These are phyloP conservation scores for Blastobotrys capitulatus DNA, from an alignment of 1,139 yeast species.

Conservation along the genomic window DNA sequence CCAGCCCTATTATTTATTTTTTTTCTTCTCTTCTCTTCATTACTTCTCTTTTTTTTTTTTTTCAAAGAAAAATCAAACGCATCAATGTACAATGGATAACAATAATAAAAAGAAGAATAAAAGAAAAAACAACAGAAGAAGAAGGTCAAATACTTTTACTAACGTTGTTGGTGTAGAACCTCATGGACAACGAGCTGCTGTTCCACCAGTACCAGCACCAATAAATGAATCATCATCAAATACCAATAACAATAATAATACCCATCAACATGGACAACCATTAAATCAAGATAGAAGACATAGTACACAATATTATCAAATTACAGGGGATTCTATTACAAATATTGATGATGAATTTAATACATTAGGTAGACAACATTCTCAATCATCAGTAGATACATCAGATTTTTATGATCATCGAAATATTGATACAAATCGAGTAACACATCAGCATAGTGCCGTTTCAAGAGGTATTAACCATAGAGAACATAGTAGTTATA, in stretches of 20 bases:
- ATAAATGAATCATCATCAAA: neutral
- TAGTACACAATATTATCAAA: constrained; percentile 10
- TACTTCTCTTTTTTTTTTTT: too few species aligned
- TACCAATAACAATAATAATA: neutral
- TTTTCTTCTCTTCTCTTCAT: too few species aligned
- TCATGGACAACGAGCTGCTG: constrained; percentile 15
- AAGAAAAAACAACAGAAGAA: neutral
- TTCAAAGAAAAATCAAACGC: neutral
- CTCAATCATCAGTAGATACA: constrained; percentile 10
- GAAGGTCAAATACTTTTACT: constrained; percentile 10
- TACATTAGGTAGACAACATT: neutral
- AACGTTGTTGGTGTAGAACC: constrained; percentile 17
- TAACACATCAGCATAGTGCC: constrained; percentile 3
- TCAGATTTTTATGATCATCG: constrained; percentile 11
- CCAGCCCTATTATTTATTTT: neutral
- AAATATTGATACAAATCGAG: neutral
- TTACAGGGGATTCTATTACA: constrained; percentile 8
- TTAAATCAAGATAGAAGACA: neutral
- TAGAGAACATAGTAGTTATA: neutral
- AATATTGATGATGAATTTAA: constrained; percentile 2
- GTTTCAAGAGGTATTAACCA: neutral
- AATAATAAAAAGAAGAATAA: neutral
- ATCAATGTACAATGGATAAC: neutral
- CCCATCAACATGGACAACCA: neutral
- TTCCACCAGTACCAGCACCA: neutral